Conservation (phyloP, 108 stramenopile species). For the Pseudonitzschia delicatissima region DNA sequence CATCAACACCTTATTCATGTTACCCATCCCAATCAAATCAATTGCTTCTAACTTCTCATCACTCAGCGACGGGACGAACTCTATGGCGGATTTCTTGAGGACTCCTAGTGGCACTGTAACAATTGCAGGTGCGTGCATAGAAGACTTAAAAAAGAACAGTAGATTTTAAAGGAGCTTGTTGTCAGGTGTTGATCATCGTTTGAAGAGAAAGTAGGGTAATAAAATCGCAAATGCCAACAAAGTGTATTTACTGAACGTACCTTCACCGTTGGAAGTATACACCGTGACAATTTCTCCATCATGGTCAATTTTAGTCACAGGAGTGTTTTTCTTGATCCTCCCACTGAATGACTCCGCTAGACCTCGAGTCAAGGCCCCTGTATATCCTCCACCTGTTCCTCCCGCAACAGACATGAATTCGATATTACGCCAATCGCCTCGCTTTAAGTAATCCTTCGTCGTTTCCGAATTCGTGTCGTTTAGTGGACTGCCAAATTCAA, state of each 20-base stretch:
- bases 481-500: neutral
- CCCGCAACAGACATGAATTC: conserved; percentile 1
- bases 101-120: conserved; percentile 70
- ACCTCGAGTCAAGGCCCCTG: neutral
- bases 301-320: neutral
- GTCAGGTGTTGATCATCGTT: too few relatives aligned
- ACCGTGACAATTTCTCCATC: neutral
- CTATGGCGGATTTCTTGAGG: conserved; percentile 43
- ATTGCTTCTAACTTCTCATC: conserved; percentile 50
- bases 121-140: conserved; percentile 23
- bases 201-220: too few relatives aligned
- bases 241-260: neutral
- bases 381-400: neutral
- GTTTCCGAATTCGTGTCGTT: conserved; percentile 4
- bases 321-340: conserved; percentile 1
- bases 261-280: neutral
- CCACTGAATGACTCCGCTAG: neutral
- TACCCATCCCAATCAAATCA: conserved; percentile 48
- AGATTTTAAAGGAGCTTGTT: too few relatives aligned
- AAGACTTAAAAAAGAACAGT: neutral
- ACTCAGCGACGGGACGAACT: conserved; percentile 52
- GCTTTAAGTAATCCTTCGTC: neutral
- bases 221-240: too few relatives aligned
- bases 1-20: conserved; percentile 48
- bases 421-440: conserved; percentile 2